Evolutionary conservation across 1,139 yeast species (phyloP).

Genomic region (Debaryomycetaceae sp.): DNA sequence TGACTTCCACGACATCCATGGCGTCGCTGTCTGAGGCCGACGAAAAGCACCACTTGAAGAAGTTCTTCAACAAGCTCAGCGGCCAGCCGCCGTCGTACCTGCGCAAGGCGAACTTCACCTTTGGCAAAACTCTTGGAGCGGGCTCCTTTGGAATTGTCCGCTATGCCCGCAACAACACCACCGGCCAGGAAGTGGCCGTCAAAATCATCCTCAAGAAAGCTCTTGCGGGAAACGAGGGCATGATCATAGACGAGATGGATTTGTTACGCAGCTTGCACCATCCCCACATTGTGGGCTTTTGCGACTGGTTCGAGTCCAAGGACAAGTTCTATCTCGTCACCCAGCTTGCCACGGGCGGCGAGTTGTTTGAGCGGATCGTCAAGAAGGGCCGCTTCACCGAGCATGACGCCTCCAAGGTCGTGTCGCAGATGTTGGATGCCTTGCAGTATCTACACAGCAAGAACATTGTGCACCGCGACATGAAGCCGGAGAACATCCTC

Average conservation of each 20-base stretch:
- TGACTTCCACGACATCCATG: no score
- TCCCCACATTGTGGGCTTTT: constrained; percentile 72
- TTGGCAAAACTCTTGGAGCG: constrained; percentile 79
- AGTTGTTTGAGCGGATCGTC: constrained; percentile 74
- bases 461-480: constrained; percentile 81
- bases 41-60: constrained; percentile 13
- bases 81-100: constrained; percentile 68
- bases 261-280: constrained; percentile 56
- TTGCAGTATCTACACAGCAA: constrained; percentile 59
- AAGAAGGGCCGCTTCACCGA: constrained; percentile 74
- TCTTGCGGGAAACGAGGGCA: constrained; percentile 59
- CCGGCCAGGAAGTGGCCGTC: constrained; percentile 70
- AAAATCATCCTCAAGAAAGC: constrained; percentile 79
- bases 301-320: constrained; percentile 82
- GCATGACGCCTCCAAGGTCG: constrained; percentile 63
- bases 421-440: constrained; percentile 65
- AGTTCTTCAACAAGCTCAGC: constrained; percentile 39
- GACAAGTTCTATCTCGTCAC: constrained; percentile 71
- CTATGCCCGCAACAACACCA: constrained; percentile 49
- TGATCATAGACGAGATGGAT: constrained; percentile 67
- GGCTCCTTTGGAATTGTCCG: constrained; percentile 89
- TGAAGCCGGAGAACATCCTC: constrained; percentile 82
- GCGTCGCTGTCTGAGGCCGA: background rate
- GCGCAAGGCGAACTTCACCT: constrained; percentile 53
- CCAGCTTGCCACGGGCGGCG: constrained; percentile 84